These are phyloP conservation scores for Dipteronia sinensis DNA, from an alignment of 345 rosid species.

Conservation along the genomic window DNA sequence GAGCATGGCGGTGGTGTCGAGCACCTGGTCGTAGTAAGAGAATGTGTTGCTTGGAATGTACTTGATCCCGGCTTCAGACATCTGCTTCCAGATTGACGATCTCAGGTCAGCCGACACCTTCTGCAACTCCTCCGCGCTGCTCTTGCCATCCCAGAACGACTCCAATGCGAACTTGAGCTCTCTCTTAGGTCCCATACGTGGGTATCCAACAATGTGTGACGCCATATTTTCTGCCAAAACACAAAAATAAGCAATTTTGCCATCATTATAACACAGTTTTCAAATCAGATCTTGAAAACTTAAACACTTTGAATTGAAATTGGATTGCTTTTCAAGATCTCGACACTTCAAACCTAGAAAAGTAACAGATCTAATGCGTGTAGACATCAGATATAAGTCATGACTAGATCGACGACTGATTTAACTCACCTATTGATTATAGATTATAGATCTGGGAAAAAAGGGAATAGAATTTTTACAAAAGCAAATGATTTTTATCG, in stretches of 20 bases:
- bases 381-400: constrained; percentile 16
- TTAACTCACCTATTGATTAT: background rate
- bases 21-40: constrained; percentile 86
- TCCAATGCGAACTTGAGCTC: constrained; percentile 98
- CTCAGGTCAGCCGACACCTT: constrained; percentile 91
- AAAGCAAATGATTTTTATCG: background rate
- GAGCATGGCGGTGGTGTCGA: constrained; percentile 91
- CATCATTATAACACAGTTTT: too few species aligned
- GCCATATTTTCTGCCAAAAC: constrained; percentile 63
- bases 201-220: constrained; percentile 97
- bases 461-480: background rate
- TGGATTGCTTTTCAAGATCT: background rate
- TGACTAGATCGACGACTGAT: constrained; percentile 10
- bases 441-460: background rate
- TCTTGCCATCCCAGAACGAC: constrained; percentile 98
- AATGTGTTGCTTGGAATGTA: constrained; percentile 97
- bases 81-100: constrained; percentile 91
- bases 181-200: constrained; percentile 99
- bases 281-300: background rate
- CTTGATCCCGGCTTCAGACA: constrained; percentile 84
- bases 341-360: background rate
- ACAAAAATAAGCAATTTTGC: constrained; percentile 27
- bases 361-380: constrained; percentile 18
- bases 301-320: too few species aligned
- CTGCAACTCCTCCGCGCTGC: constrained; percentile 80